Conservation (phyloP, 345 rosid species). For the Passiflora organensis region DNA sequence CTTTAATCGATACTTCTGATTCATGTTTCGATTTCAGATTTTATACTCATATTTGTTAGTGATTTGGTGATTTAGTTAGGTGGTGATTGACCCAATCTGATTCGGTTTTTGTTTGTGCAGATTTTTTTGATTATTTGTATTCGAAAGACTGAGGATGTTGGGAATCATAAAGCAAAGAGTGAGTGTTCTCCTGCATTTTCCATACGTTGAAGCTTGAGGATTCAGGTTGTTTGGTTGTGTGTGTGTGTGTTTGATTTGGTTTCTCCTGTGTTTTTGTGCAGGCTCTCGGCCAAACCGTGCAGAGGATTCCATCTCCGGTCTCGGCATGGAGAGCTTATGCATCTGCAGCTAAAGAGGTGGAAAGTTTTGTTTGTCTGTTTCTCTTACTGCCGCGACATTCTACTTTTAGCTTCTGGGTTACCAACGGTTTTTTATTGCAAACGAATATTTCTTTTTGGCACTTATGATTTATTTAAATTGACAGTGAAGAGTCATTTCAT, state of each 20-base stretch:
- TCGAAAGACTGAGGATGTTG: slow-evolving; percentile 43
- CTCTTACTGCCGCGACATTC: neutral
- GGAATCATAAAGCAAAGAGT: slow-evolving; percentile 42
- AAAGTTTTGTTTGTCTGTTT: too few relatives aligned
- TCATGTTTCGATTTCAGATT: neutral
- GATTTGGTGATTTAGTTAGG: neutral
- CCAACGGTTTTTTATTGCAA: neutral
- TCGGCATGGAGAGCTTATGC: slow-evolving; percentile 53
- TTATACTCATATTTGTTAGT: neutral
- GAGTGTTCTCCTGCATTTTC: slow-evolving; percentile 13
- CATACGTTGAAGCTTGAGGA: neutral
- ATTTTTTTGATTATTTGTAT: slow-evolving; percentile 3
- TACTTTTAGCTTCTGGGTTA: too few relatives aligned
- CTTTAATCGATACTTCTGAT: too few relatives aligned
- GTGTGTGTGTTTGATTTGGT: neutral
- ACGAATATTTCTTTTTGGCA: too few relatives aligned
- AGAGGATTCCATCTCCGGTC: slow-evolving; percentile 45
- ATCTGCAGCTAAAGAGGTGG: slow-evolving; percentile 65
- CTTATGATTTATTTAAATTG: too few relatives aligned
- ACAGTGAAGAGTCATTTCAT: too few relatives aligned
- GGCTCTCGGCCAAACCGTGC: slow-evolving; percentile 34
- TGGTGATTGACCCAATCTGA: neutral
- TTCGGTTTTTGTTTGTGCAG: slow-evolving; percentile 1
- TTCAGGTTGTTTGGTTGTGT: neutral
- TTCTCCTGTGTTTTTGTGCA: slow-evolving; percentile 15